Base-by-base conservation (phyloP, 179 eudicot species). In the Beta lomatogona region DNA sequence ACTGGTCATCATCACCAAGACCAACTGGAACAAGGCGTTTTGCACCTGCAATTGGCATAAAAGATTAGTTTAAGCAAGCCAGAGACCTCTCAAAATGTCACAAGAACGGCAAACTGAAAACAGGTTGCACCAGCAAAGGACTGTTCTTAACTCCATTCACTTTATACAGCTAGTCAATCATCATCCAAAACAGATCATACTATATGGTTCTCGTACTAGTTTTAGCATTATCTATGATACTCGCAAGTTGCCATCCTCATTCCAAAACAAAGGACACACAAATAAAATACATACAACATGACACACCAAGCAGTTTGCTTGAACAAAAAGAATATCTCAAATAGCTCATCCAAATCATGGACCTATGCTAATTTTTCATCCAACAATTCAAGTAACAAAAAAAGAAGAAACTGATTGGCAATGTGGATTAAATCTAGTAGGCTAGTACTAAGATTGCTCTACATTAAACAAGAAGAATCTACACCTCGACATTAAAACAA, bases 1-100 rank as follows among this genome's bases (percentile, higher is more conserved):
- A 93, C 79, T 95, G 97, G 78, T 95, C 98, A 90, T 95, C 98
- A 88, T 95, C 98, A 77, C 98, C 98, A 52, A 95, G 89, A 81
- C 98, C 98, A 82, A 92, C 89, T 22, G 90, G 87, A 81, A 95
- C 89, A 69, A 95, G 87, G 65, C 97, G 93, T 82, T 90, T 95
- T 74, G 87, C 98, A 87, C 97, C 98, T 94, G 86, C 81, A 83
- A 76, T 78, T 59, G 65, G 21, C 64, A 44, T n/a, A 31, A 67
- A 44, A 69, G 41, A 55, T 21, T 60, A 55, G 54, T 25, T 63
- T 53, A 12, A 19, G 21, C 22, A 74, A 50, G 22, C 48, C 6
- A 60, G 79, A 55, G 69, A 73, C 28, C 18, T 28, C 22, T 6
- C 22, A 19, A 14, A 21, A 74, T 74, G 59, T 74, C 41, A 50